Evolutionary conservation across 2,329 filamentous ascomycete species (phyloP), one percentile per base, ranked within the genome.

Genomic region (Lasiodiplodia citricola): DNA sequence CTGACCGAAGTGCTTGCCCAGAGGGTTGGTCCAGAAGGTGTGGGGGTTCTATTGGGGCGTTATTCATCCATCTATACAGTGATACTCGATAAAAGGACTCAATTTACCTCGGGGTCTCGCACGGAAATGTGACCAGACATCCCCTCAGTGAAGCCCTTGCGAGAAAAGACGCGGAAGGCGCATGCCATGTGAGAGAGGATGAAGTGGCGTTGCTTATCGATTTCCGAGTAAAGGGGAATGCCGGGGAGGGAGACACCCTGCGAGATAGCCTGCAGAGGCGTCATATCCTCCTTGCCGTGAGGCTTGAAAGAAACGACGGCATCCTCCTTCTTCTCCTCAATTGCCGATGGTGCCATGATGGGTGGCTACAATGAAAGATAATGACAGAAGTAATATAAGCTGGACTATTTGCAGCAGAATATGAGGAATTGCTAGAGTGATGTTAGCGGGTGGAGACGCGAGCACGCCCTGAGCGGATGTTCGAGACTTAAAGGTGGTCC

Each of bases 91-190:
- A 21, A 44, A 41, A n/a, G 35, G 14, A 11, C 10, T 51, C 4
- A 21, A n/a, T 41, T 28, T 62, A 68, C 66, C 66, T 91, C 88
- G 0, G 90, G 89, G 75, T 92, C 90, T 14, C 89, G 84, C 1
- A 92, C 87, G 16, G 83, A 86, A 71, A 92, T 92, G 77, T 92
- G 90, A 0, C 90, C 90, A 35, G 84, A 84, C 82, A 91, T 90
- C 67, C 90, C 90, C 78, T 92, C 90, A 0, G 87, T 88, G 78
- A 88, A 91, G 62, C 87, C 88, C 73, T 87, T 86, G 57, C 89
- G 85, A 1, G 88, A 83, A 76, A 91, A 92, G 75, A 91, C 85
- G 35, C 90, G 87, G 78, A 92, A 92, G 4, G 88, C 89, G 3
- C 77, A 78, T 1, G 89, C 88, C 84, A 91, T 91, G 78, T 92